Base-by-base conservation (phyloP, 148 eudicot genomes). In the Vaccinium corymbosum region DNA sequence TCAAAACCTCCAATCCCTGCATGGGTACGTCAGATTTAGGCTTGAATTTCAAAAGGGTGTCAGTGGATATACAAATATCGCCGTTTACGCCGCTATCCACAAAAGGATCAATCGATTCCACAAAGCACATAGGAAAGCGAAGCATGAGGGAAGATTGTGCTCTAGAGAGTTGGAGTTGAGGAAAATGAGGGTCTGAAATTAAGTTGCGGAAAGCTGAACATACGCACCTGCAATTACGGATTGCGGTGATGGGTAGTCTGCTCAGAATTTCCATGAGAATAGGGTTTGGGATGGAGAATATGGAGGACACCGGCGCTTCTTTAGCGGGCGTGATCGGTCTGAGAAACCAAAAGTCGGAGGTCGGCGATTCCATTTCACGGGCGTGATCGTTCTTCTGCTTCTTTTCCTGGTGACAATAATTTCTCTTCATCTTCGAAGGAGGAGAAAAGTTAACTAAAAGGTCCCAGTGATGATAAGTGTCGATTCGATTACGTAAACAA, bases 171-270 rank as follows among this genome's bases (percentile, higher is more conserved):
- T 52, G 64, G n/a, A 78, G 14, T 25, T 55, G 57, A 29, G 46
- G 49, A 17, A 78, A 78, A 12, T 27, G 9, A 27, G 81, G 81
- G 64, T 78, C 48, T 53, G 81, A 29, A 32, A 53, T 78, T 8
- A 27, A 52, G 12, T 52, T 78, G 64, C 64, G 64, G 12, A 52
- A 29, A 55, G 2, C 7, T 7, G 35, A 27, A 29, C 64, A 53
- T 7, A 78, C 81, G 64, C n/a, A 53, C 64, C 64, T 78, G 81
- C 62, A 78, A 27, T 78, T 53, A 46, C 20, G 0, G n/a, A 78
- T 29, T 9, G 80, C 1, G 19, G 57, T 27, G 48, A 78, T 0
- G 6, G 81, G 64, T 15, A 78, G 12, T 27, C 1, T 16, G 81
- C 20, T 9, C 1, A 78, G 46, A 25, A 78, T 78, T 3, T 53